Percentiles rank a stretch among this genome's conserved stretches.
These are phyloP conservation scores for Powellomyces hirtus DNA, from an alignment of 192 early-diverging fungal genomes.

Conservation along the genomic window DNA sequence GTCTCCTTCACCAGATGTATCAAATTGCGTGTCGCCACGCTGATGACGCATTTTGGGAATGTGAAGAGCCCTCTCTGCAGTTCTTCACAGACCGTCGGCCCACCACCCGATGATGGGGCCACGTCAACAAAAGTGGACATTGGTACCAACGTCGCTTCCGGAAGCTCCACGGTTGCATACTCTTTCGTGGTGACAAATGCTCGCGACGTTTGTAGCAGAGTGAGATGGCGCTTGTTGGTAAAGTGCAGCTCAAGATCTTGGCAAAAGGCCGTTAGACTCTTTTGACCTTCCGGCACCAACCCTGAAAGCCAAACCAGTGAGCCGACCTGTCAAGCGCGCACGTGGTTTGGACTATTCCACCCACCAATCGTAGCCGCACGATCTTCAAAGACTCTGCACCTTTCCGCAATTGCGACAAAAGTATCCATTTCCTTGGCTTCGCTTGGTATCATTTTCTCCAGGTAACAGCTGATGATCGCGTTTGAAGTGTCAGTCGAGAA, in stretches of 20 bases:
- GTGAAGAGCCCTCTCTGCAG: not conserved
- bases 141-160: not conserved
- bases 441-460: slow-evolving; percentile 1
- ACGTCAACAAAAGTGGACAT: not conserved
- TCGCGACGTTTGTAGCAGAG: not conserved
- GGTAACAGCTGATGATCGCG: slow-evolving; percentile 5
- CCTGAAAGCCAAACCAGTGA: too few relatives aligned
- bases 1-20: slow-evolving; percentile 1
- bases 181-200: not conserved
- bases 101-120: not conserved
- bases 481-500: not conserved
- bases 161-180: not conserved
- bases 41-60: slow-evolving; percentile 29
- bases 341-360: too few relatives aligned
- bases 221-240: not conserved
- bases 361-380: not conserved
- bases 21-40: slow-evolving; percentile 5
- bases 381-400: not conserved
- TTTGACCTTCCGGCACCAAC: too few relatives aligned
- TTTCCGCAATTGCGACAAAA: not conserved
- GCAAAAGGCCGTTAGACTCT: not conserved
- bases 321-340: too few relatives aligned
- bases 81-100: not conserved
- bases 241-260: not conserved
- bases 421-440: not conserved